Evolutionary conservation across 2,329 filamentous ascomycete species (phyloP), one percentile per base, ranked within the genome.

Genomic region (Microdochium paspali): DNA sequence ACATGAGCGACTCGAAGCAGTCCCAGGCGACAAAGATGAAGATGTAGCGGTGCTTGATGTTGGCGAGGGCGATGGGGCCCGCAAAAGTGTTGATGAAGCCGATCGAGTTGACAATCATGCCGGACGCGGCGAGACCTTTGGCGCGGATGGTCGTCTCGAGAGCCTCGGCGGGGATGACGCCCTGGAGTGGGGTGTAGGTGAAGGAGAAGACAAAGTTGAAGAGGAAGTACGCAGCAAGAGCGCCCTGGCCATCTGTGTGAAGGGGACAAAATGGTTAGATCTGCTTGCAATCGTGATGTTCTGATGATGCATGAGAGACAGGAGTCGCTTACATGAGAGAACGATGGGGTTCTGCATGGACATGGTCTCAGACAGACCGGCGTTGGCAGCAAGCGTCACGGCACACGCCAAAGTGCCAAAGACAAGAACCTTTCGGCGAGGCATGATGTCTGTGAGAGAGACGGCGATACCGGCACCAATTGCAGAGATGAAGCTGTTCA

Each of bases 1-100:
- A 73, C 24, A 61, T 53, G 5, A 64, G 21, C 1, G 67, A 50
- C 54, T 73, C 70, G 39, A 73, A 6, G 3, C 68, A 2, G 53
- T 74, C 70, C 71, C 71, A 74, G 25, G 63, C 70, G 4, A 73
- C 71, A 47, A 74, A 74, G 35, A 74, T 67, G 53, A 63, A 73
- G 28, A 70, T 66, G 55, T 69, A 71, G 53, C 59, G 63, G 55
- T 68, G 68, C 9, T 57, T 53, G 43, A 74, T 73, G 51, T 69
- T 70, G 0, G 54, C 51, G 0, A 75, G 61, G 15, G 67, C 71
- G 44, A 74, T 72, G 12, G 72, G 70, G 0, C 66, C 66, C 10
- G 67, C 68, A 42, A 71, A 75, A 51, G 68, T 67, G 55, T 71
- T 73, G 63, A 75, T 70, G 54, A 74, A 74, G 24, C 69, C 66